Percentiles rank a stretch among this genome's conserved stretches.
phyloP scores from a whole-genome alignment of 2,329 filamentous ascomycete genomes.

The Emergomyces orientalis region DNA sequence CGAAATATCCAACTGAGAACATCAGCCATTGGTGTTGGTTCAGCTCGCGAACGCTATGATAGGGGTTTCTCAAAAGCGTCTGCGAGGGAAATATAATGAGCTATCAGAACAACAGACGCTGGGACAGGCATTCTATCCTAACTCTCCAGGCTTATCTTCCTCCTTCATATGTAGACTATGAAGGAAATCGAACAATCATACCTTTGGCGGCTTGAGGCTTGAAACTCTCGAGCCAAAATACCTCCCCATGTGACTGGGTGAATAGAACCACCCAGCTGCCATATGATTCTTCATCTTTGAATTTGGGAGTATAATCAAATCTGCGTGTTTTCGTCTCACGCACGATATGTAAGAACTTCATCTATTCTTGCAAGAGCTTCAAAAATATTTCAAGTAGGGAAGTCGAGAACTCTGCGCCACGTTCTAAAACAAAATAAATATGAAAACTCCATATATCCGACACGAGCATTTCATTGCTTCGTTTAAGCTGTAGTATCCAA shows the following conservation, averaged over 20 bases:
- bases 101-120: not conserved
- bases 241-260: constrained; percentile 24
- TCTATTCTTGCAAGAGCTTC: too few species aligned
- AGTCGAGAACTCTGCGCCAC: too few species aligned
- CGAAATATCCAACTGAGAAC: constrained; percentile 41
- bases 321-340: too few species aligned
- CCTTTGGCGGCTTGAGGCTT: constrained; percentile 27
- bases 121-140: too few species aligned
- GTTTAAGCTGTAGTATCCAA: too few species aligned
- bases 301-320: not conserved
- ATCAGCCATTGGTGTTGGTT: constrained; percentile 52
- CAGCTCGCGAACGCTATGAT: constrained; percentile 42
- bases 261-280: constrained; percentile 27
- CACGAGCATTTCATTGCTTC: too few species aligned
- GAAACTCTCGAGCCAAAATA: constrained; percentile 28
- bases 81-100: constrained; percentile 31
- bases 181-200: constrained; percentile 1
- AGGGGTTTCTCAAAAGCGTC: constrained; percentile 45
- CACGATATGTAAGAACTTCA: too few species aligned
- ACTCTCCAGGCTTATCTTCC: not conserved
- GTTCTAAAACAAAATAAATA: too few species aligned
- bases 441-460: too few species aligned
- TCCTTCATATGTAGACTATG: not conserved
- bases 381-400: too few species aligned
- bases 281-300: constrained; percentile 24